Evolutionary conservation across 2,329 filamentous ascomycete genomes (phyloP), one percentile per base, ranked within the genome.

Genomic region (Magnaporthales sp.): DNA sequence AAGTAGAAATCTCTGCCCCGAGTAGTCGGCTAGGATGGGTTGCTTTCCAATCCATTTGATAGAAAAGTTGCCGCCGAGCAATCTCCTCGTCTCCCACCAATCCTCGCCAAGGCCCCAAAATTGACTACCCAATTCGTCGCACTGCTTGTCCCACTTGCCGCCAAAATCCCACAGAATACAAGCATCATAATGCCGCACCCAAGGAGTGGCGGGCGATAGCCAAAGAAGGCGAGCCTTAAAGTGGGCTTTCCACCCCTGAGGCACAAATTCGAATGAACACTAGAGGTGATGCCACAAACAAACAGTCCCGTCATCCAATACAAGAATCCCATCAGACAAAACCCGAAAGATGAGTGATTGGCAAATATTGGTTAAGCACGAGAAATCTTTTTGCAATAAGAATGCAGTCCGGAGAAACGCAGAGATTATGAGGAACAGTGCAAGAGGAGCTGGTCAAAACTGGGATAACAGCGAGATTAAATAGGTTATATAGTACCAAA

Each of bases 391-490:
- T 22, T 26, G 51, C 5, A 54, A 10, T 24, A 26, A 26, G 24
- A 58, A 58, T 58, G 54, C 54, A 24, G 54, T 38, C 7, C 29
- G 29, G 62, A 63, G 19, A 24, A 63, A 63, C 13, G 30, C 15
- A 63, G n/a, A 19, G 62, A 63, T 63, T 38, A 63, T 32, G 30
- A 63, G 62, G 11, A 38, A 46, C 62, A 46, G 62, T 26, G 24
- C 62, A 46, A 32, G n/a, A 26, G 61, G 61, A 46, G 46, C 38
- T 30, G 31, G 22, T 32, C 62, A 32, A 32, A 26, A 31, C 62
- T 51, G 24, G 30, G 62, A 63, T 31, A 46, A 31, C 62, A 63
- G 27, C 22, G n/a, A 63, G 62, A 63, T 63, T 63, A 63, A 63
- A 63, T 63, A 46, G 62, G 38, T 32, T 63, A 63, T 63, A 58